Percentiles rank a stretch among this genome's conserved stretches.
Conservation (phyloP, 768 basidiomycete species). For the Harrya chromipes region DNA sequence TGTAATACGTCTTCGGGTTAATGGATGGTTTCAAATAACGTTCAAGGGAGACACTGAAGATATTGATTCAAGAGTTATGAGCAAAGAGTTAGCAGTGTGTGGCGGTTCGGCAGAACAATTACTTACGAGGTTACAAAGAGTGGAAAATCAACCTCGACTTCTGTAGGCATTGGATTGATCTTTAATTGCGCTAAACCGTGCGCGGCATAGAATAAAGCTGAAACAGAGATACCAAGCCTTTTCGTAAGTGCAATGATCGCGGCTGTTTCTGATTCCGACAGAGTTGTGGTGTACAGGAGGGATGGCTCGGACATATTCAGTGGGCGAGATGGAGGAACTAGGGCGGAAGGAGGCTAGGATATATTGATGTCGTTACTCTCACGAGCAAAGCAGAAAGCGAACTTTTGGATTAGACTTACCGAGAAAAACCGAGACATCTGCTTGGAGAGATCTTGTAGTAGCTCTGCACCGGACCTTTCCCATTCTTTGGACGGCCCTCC, state of each 20-base stretch:
- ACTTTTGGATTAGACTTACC: constrained; percentile 8
- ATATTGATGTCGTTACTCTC: background rate
- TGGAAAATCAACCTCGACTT: constrained; percentile 16
- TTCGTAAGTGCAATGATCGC: constrained; percentile 13
- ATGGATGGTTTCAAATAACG: constrained; percentile 16
- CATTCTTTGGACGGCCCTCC: constrained; percentile 22
- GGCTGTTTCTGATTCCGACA: constrained; percentile 10
- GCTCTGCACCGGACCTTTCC: constrained; percentile 8
- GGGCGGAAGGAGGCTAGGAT: constrained; percentile 6
- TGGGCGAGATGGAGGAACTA: constrained; percentile 3
- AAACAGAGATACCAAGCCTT: constrained; percentile 9
- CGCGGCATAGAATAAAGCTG: constrained; percentile 22
- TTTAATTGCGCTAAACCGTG: constrained; percentile 20
- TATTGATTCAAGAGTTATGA: no score
- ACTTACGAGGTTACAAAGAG: constrained; percentile 12
- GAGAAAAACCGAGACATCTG: background rate
- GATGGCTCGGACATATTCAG: constrained; percentile 11
- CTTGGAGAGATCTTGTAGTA: constrained; percentile 12
- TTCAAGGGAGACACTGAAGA: constrained; percentile 14
- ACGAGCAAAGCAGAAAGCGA: background rate
- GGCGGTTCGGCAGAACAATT: background rate
- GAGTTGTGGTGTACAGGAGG: background rate
- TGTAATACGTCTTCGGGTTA: constrained; percentile 18
- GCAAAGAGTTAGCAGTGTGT: background rate
- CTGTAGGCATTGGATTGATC: constrained; percentile 16